Evolutionary conservation across 139 green algal genomes (phyloP).

Genomic region (Coelastrella sp.): DNA sequence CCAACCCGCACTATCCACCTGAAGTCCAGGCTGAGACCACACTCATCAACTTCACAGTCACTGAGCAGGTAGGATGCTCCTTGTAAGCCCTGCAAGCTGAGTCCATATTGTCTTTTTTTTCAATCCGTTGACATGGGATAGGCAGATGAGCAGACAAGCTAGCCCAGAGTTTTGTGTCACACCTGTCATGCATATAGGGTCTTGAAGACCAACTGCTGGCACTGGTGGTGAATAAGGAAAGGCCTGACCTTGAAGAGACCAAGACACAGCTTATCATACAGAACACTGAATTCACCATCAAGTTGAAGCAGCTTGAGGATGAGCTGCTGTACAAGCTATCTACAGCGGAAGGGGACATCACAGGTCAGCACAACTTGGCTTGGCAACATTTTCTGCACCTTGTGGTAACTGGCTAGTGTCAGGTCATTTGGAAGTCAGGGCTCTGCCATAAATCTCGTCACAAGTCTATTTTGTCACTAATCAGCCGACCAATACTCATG

Average conservation of each 20-base stretch:
- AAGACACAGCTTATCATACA: slow-evolving; percentile 92
- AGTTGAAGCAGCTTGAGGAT: slow-evolving; percentile 89
- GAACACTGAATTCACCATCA: slow-evolving; percentile 95
- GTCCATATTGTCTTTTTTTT: too few species aligned
- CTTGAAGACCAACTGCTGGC: slow-evolving; percentile 91
- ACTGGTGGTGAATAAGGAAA: slow-evolving; percentile 91
- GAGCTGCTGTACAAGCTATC: slow-evolving; percentile 88
- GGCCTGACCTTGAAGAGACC: slow-evolving; percentile 89
- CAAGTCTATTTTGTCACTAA: not conserved
- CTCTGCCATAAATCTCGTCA: not conserved
- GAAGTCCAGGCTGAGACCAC: slow-evolving; percentile 92
- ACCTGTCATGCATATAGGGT: slow-evolving; percentile 44
- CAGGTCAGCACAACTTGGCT: slow-evolving; percentile 38
- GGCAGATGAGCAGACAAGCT: not conserved
- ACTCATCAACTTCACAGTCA: slow-evolving; percentile 93
- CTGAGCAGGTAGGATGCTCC: slow-evolving; percentile 61
- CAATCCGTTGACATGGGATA: too few species aligned
- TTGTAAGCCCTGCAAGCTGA: too few species aligned
- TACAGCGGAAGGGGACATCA: slow-evolving; percentile 90
- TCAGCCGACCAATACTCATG: not conserved
- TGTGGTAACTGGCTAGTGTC: not conserved
- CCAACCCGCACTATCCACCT: slow-evolving; percentile 89
- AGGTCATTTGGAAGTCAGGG: not conserved
- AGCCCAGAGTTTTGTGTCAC: not conserved
- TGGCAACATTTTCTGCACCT: not conserved